Percentiles rank a stretch among this genome's conserved stretches.
Conservation (phyloP, 352 stramenopile species). For the Globisporangium irregulare region DNA sequence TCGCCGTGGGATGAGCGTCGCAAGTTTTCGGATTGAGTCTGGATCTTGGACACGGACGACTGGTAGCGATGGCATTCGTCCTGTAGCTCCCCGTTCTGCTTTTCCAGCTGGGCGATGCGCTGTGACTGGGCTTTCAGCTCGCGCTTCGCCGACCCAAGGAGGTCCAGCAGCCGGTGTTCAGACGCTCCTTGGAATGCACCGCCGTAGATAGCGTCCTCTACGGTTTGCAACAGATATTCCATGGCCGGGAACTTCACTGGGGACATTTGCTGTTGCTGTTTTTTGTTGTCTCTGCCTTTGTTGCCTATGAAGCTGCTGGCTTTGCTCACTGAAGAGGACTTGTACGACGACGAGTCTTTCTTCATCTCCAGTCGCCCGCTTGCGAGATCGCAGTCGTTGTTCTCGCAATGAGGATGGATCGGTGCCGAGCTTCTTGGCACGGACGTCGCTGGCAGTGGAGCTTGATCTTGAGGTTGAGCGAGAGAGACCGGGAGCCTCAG, state of each 20-base stretch:
- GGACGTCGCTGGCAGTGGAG: background rate
- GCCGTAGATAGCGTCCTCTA: constrained; percentile 14
- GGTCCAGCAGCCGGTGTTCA: constrained; percentile 11
- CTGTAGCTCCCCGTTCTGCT: constrained; percentile 6
- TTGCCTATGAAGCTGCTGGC: background rate
- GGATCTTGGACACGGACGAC: constrained; percentile 14
- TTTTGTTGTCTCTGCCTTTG: background rate
- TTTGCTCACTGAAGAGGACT: background rate
- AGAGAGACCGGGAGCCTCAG: background rate
- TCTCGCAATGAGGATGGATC: background rate
- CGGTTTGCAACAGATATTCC: constrained; percentile 9
- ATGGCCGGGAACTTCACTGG: constrained; percentile 2
- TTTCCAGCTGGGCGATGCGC: constrained; percentile 11
- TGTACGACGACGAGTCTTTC: background rate
- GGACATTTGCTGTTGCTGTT: background rate
- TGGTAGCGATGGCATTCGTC: constrained; percentile 9
- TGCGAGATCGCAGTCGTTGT: background rate
- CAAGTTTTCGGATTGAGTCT: constrained; percentile 17
- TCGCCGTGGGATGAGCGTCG: constrained; percentile 12
- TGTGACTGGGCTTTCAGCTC: constrained; percentile 8
- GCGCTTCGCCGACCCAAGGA: constrained; percentile 12
- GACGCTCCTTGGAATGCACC: constrained; percentile 5
- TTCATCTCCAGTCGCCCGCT: background rate
- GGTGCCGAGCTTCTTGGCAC: background rate
- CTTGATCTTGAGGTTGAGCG: background rate